Conservation (phyloP, 2,329 filamentous ascomycete species). For the Hysterium pulicare region DNA sequence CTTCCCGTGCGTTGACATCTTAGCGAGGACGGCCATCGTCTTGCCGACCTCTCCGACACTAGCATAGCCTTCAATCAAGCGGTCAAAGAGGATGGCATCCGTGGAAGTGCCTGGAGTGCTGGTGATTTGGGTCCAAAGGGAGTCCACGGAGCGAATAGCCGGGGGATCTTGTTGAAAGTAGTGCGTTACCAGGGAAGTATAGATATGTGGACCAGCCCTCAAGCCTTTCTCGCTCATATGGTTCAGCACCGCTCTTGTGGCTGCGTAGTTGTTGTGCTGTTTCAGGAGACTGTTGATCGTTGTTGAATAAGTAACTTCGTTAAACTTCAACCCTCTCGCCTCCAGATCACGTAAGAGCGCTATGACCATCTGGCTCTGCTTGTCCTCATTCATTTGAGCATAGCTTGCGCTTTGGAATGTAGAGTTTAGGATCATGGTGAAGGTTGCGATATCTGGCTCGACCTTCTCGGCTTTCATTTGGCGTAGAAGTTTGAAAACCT, state of each 20-base stretch:
- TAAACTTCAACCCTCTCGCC: slow-evolving; percentile 55
- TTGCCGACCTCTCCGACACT: slow-evolving; percentile 47
- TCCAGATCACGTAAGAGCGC: slow-evolving; percentile 56
- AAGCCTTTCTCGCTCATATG: slow-evolving; percentile 58
- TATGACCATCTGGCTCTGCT: slow-evolving; percentile 54
- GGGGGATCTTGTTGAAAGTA: slow-evolving; percentile 60
- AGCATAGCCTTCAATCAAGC: slow-evolving; percentile 66
- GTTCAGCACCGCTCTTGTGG: slow-evolving; percentile 59
- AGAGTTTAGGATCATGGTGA: slow-evolving; percentile 67
- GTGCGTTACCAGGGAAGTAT: slow-evolving; percentile 69
- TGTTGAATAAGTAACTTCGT: slow-evolving; percentile 64
- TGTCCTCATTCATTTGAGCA: slow-evolving; percentile 38
- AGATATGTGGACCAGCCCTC: slow-evolving; percentile 61
- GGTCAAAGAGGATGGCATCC: slow-evolving; percentile 65
- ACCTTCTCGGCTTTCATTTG: slow-evolving; percentile 58
- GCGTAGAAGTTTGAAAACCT: slow-evolving; percentile 53
- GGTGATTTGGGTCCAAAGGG: slow-evolving; percentile 52
- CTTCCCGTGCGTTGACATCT: slow-evolving; percentile 39
- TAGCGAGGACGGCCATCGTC: slow-evolving; percentile 41
- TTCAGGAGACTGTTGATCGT: slow-evolving; percentile 64
- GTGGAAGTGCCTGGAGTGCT: slow-evolving; percentile 27
- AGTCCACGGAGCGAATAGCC: slow-evolving; percentile 58
- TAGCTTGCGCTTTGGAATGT: slow-evolving; percentile 51
- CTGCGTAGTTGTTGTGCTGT: slow-evolving; percentile 42
- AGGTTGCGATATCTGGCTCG: slow-evolving; percentile 64